Evolutionary conservation across 768 basidiomycete species (phyloP).

Genomic region (Trametes cinnabarina): DNA sequence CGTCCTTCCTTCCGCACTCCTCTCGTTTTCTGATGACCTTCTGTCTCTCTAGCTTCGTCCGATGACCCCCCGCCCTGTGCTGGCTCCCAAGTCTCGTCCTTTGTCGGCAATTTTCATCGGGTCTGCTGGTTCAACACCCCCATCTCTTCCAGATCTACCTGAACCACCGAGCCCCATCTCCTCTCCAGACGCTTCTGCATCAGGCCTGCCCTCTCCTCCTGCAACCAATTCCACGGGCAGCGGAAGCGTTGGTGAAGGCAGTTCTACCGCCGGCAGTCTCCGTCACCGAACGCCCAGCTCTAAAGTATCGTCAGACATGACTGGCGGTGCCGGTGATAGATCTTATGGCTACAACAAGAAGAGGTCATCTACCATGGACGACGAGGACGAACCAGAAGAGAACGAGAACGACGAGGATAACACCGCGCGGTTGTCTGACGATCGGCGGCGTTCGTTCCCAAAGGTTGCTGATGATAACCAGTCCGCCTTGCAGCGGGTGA

Average conservation of each 20-base stretch:
- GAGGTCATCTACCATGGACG: slow-evolving; percentile 32
- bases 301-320: slow-evolving; percentile 35
- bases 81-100: slow-evolving; percentile 48
- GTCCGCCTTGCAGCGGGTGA: slow-evolving; percentile 63
- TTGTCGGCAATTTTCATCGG: slow-evolving; percentile 63
- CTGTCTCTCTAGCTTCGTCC: slow-evolving; percentile 21
- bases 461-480: slow-evolving; percentile 44
- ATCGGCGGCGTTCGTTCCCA: slow-evolving; percentile 28
- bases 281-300: slow-evolving; percentile 35
- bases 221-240: slow-evolving; percentile 85
- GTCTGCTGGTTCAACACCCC: slow-evolving; percentile 40
- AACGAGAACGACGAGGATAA: slow-evolving; percentile 59
- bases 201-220: slow-evolving; percentile 79
- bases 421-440: slow-evolving; percentile 47
- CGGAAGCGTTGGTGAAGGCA: slow-evolving; percentile 66
- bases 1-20: slow-evolving; percentile 18
- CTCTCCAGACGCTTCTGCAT: slow-evolving; percentile 55
- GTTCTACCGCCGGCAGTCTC: slow-evolving; percentile 38
- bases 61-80: slow-evolving; percentile 52
- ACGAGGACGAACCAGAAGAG: slow-evolving; percentile 51
- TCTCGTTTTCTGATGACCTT: slow-evolving; percentile 20
- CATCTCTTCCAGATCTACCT: slow-evolving; percentile 63
- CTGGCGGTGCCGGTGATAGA: slow-evolving; percentile 40
- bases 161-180: slow-evolving; percentile 62
- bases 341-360: slow-evolving; percentile 27